A percentile compares a stretch with the other conserved stretches of the same genome.
phyloP scores from a whole-genome alignment of 495 filamentous ascomycete genomes.

The Pyrenopolyporus hunteri region DNA sequence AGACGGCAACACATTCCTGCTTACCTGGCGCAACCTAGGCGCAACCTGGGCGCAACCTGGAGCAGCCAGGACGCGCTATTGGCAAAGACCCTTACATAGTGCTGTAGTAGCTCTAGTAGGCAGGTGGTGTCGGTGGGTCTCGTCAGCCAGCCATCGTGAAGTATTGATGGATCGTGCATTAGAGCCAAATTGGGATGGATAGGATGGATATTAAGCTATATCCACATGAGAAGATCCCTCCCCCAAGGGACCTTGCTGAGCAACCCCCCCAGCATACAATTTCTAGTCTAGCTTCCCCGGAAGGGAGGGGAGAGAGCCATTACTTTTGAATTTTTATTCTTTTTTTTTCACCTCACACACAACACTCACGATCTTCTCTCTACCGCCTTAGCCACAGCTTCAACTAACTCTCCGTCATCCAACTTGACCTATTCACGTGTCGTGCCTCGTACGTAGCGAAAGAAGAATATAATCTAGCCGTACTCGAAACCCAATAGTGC shows the following conservation, averaged over 20 bases:
- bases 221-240: slow-evolving; percentile 39
- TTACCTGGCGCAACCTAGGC: too few species aligned
- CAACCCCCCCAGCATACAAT: slow-evolving; percentile 18
- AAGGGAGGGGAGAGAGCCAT: slow-evolving; percentile 18
- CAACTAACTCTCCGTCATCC: not conserved
- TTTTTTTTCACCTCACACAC: slow-evolving; percentile 20
- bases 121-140: slow-evolving; percentile 39
- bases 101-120: slow-evolving; percentile 27
- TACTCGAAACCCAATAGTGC: too few species aligned
- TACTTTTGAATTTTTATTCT: slow-evolving; percentile 23
- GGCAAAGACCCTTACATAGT: slow-evolving; percentile 39
- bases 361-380: slow-evolving; percentile 19
- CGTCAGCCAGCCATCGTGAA: slow-evolving; percentile 37
- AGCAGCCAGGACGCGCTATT: slow-evolving; percentile 38
- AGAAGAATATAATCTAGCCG: too few species aligned
- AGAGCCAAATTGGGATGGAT: slow-evolving; percentile 38
- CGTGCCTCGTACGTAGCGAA: too few species aligned
- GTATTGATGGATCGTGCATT: slow-evolving; percentile 41
- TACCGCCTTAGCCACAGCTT: slow-evolving; percentile 17
- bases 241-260: slow-evolving; percentile 22
- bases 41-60: too few species aligned
- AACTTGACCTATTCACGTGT: slow-evolving; percentile 21
- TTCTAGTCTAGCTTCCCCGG: slow-evolving; percentile 35
- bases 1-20: slow-evolving; percentile 29
- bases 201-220: slow-evolving; percentile 34